Conservation (phyloP, 345 rosid genomes). For the Trapa incisa region DNA sequence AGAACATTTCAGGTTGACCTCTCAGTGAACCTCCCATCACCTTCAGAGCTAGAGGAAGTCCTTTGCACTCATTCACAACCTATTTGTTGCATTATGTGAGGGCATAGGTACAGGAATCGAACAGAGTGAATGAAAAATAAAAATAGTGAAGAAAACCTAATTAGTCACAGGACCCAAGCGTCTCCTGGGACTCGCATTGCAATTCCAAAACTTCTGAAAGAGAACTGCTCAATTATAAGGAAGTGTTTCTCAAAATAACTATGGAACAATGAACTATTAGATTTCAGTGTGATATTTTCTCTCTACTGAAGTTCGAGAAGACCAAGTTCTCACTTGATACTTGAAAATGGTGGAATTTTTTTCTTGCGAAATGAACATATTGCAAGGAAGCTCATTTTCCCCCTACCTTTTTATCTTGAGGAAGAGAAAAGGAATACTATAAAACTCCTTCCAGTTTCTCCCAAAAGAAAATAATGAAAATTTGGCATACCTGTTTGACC, state of each 20-base stretch:
- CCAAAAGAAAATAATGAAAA: neutral
- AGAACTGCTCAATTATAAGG: too few species aligned
- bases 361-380: neutral
- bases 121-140: neutral
- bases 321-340: neutral
- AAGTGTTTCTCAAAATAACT: too few species aligned
- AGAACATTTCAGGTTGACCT: constrained; percentile 46
- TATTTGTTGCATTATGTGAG: constrained; percentile 14
- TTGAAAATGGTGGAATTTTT: neutral
- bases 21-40: constrained; percentile 75
- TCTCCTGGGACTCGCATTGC: too few species aligned
- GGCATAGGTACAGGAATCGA: neutral
- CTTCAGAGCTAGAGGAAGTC: constrained; percentile 93
- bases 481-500: constrained; percentile 52
- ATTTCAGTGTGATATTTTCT: too few species aligned
- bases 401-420: too few species aligned
- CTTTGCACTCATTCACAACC: constrained; percentile 77
- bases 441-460: neutral
- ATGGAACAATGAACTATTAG: too few species aligned
- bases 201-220: too few species aligned
- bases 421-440: neutral
- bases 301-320: too few species aligned
- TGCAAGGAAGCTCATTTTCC: too few species aligned
- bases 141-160: too few species aligned
- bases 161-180: too few species aligned